A percentile compares a stretch with the other conserved stretches of the same genome.
Evolutionary conservation across 768 basidiomycete species (phyloP).

Genomic region (Trametes cingulata): DNA sequence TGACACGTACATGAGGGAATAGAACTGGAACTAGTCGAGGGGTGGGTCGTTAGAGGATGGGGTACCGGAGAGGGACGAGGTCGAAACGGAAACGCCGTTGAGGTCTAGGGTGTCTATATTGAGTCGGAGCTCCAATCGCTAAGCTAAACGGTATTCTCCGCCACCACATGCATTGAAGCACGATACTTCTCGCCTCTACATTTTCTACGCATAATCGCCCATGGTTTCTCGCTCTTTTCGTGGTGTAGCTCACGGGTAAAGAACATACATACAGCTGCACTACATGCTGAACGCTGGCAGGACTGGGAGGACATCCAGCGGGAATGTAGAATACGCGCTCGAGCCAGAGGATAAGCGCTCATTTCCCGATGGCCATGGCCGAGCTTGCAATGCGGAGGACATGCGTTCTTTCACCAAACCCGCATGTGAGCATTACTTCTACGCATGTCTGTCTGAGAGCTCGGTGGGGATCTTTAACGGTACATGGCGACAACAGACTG

Average conservation of each 20-base stretch:
- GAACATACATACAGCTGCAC: too few relatives aligned
- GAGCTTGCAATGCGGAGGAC: neutral
- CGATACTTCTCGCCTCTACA: too few relatives aligned
- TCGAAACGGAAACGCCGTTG: constrained; percentile 27
- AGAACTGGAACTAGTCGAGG: constrained; percentile 26
- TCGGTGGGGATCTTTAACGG: too few relatives aligned
- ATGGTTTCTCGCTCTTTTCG: neutral
- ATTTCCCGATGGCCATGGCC: too few relatives aligned
- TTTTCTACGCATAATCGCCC: constrained; percentile 5
- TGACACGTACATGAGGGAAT: constrained; percentile 33
- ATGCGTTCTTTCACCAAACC: neutral
- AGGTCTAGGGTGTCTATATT: constrained; percentile 26
- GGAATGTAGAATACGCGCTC: neutral
- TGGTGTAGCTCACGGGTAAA: too few relatives aligned
- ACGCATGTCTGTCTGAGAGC: too few relatives aligned
- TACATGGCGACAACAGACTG: too few relatives aligned
- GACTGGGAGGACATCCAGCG: neutral
- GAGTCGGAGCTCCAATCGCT: constrained; percentile 24
- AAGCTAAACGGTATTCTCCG: constrained; percentile 23
- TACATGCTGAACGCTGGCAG: neutral
- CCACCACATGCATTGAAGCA: constrained; percentile 6
- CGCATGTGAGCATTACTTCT: too few relatives aligned
- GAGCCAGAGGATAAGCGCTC: neutral
- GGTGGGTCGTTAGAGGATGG: constrained; percentile 29
- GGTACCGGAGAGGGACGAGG: constrained; percentile 30